Conservation (phyloP, 192 early-diverging fungal species). For the Diversispora eburnea region DNA sequence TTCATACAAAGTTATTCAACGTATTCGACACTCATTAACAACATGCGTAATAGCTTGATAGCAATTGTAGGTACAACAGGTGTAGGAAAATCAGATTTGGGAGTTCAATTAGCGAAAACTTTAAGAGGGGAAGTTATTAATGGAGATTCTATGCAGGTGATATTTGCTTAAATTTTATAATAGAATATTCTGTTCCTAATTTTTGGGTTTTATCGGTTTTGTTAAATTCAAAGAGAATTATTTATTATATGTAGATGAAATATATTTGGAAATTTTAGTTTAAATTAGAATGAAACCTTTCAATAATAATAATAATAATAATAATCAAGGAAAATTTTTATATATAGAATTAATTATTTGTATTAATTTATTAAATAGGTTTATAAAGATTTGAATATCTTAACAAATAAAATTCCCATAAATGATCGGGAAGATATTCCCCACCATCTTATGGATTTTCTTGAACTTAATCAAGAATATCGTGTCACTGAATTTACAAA, state of each 20-base stretch:
- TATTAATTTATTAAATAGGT: constrained; percentile 47
- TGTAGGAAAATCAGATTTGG: constrained; percentile 94
- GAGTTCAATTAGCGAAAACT: constrained; percentile 79
- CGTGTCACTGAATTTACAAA: constrained; percentile 79
- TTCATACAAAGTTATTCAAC: neutral
- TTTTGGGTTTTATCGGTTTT: no score
- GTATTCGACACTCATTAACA: neutral
- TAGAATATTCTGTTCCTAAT: no score
- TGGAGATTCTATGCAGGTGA: constrained; percentile 90
- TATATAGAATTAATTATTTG: neutral
- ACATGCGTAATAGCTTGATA: constrained; percentile 40
- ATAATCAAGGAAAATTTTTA: neutral
- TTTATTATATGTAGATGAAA: no score
- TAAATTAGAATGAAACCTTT: no score
- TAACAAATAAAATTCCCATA: constrained; percentile 88
- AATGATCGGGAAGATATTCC: constrained; percentile 64
- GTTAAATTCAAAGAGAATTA: no score
- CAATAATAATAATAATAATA: no score
- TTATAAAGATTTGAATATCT: constrained; percentile 86
- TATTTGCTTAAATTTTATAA: neutral
- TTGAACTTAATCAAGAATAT: constrained; percentile 74
- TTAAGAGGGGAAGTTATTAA: constrained; percentile 89
- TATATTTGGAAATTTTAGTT: no score
- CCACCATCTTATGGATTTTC: constrained; percentile 86
- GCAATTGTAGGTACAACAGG: constrained; percentile 88